These are phyloP conservation scores for Voacanga thouarsii DNA, from an alignment of 257 asterid species.

Conservation along the genomic window DNA sequence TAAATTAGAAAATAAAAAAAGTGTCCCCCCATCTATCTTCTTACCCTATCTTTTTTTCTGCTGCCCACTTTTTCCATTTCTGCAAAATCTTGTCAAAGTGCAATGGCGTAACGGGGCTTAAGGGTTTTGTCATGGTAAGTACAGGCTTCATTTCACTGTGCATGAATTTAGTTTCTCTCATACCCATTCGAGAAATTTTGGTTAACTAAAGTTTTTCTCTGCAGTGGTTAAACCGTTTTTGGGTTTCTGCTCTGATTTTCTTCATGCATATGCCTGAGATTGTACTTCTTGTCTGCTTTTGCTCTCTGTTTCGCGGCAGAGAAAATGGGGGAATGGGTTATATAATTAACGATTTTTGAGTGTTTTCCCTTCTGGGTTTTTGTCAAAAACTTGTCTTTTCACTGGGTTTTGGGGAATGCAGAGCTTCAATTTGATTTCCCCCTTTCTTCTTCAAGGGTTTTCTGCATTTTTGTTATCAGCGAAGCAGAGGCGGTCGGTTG, in stretches of 20 bases:
- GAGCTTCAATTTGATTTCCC: conserved; percentile 1
- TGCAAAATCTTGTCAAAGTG: conserved; percentile 18
- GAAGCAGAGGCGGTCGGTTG: conserved; percentile 6
- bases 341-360: background rate
- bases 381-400: background rate
- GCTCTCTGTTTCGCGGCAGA: conserved; percentile 1
- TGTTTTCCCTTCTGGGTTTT: background rate
- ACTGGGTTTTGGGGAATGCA: conserved; percentile 20
- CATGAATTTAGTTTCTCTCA: conserved; percentile 12
- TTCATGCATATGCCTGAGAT: conserved; percentile 1
- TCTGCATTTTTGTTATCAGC: conserved; percentile 3
- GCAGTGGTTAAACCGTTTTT: background rate
- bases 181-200: conserved; percentile 14
- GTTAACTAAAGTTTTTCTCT: background rate
- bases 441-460: background rate
- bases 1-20: background rate
- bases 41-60: conserved; percentile 44
- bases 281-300: conserved; percentile 3
- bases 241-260: conserved; percentile 1
- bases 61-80: conserved; percentile 14
- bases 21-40: conserved; percentile 10
- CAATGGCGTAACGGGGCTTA: conserved; percentile 45
- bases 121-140: conserved; percentile 27
- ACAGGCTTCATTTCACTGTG: conserved; percentile 4
- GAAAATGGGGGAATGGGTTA: conserved; percentile 8